Percentiles rank a stretch among this genome's conserved stretches.
Conservation (phyloP, 108 stramenopile species). For the Stephanodiscus minutulus region DNA sequence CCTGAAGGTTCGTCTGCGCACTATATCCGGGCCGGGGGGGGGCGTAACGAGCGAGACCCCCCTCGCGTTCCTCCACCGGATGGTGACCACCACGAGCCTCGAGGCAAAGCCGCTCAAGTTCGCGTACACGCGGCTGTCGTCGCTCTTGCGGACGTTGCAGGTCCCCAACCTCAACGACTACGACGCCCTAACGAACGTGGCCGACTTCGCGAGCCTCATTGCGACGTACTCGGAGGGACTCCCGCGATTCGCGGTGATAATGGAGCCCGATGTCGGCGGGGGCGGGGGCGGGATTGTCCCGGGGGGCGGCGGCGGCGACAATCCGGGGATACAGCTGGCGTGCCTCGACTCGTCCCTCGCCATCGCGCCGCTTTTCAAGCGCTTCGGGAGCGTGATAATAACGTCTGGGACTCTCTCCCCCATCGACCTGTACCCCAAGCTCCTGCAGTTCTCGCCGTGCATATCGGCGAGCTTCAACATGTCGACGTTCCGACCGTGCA, state of each 20-base stretch:
- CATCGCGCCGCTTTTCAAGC: conserved; percentile 96
- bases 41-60: conserved; percentile 94
- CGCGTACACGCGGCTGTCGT: conserved; percentile 92
- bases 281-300: conserved; percentile 50
- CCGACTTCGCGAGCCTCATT: conserved; percentile 95
- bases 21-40: conserved; percentile 80
- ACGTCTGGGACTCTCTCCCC: conserved; percentile 98
- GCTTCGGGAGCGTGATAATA: conserved; percentile 95
- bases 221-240: conserved; percentile 95
- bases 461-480: conserved; percentile 94
- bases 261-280: conserved; percentile 84
- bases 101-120: conserved; percentile 96
- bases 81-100: conserved; percentile 89
- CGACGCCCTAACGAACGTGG: conserved; percentile 92
- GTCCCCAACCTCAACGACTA: conserved; percentile 92
- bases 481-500: conserved; percentile 98
- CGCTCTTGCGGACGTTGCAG: conserved; percentile 87
- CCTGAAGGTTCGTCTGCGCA: conserved; percentile 75
- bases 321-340: conserved; percentile 91
- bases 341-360: conserved; percentile 98
- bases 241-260: conserved; percentile 93
- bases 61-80: conserved; percentile 89
- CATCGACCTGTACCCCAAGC: conserved; percentile 98
- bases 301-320: conserved; percentile 79
- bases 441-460: conserved; percentile 96